Evolutionary conservation across 2,329 filamentous ascomycete species (phyloP).

Genomic region (Penicillium griseofulvum): DNA sequence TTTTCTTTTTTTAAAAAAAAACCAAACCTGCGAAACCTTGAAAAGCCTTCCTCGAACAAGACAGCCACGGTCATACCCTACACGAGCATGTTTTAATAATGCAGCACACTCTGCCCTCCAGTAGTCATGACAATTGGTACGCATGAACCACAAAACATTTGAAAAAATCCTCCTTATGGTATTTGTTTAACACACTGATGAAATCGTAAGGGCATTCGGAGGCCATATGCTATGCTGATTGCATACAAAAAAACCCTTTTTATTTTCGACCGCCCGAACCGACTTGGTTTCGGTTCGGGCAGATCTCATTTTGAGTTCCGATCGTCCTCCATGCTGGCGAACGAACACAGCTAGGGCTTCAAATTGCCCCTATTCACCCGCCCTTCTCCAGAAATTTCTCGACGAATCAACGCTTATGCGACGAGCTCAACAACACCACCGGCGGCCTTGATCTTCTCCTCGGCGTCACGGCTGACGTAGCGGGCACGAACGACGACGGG

Average conservation of each 20-base stretch:
- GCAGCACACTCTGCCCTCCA: not conserved
- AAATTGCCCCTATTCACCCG: conserved; percentile 29
- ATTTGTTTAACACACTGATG: conserved; percentile 37
- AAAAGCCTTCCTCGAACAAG: not conserved
- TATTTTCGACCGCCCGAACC: conserved; percentile 34
- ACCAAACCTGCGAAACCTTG: not conserved
- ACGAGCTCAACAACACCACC: conserved; percentile 95
- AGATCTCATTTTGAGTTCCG: conserved; percentile 32
- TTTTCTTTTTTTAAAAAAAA: no score
- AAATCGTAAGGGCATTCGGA: conserved; percentile 40
- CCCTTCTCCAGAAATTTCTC: conserved; percentile 28
- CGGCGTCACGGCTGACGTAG: conserved; percentile 93
- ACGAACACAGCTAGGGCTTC: conserved; percentile 29
- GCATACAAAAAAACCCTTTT: conserved; percentile 38
- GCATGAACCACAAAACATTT: conserved; percentile 8
- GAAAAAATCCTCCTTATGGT: conserved; percentile 34
- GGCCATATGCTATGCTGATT: conserved; percentile 35
- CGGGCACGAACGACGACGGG: conserved; percentile 92
- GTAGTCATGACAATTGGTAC: not conserved
- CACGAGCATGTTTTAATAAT: not conserved
- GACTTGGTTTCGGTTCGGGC: conserved; percentile 26
- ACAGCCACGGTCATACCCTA: not conserved
- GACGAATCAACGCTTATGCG: conserved; percentile 60
- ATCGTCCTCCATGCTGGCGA: conserved; percentile 25
- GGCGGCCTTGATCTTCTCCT: conserved; percentile 98